Conservation (phyloP, 768 basidiomycete species). For the Suillus clintonianus region DNA sequence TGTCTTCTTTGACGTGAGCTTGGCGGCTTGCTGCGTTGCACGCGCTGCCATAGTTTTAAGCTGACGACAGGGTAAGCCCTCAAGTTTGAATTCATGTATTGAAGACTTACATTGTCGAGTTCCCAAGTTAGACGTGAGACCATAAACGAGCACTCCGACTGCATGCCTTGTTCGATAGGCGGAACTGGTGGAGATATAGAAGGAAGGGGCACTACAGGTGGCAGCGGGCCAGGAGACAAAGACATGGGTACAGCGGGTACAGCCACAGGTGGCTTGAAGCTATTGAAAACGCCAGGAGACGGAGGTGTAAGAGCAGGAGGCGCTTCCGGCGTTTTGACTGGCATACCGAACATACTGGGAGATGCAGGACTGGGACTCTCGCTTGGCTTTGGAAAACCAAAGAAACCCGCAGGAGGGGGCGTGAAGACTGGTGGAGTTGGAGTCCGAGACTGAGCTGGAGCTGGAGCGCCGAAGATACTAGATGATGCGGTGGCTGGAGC, state of each 20-base stretch:
- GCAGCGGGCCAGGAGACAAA: conserved; percentile 2
- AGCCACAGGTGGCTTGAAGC: conserved; percentile 1
- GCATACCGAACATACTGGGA: conserved; percentile 6
- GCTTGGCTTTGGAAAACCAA: background rate
- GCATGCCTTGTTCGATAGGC: conserved; percentile 61
- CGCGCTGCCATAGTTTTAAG: conserved; percentile 42
- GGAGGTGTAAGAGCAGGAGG: conserved; percentile 12
- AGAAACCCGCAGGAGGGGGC: background rate
- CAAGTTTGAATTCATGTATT: background rate
- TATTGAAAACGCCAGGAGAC: conserved; percentile 13
- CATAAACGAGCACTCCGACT: conserved; percentile 59
- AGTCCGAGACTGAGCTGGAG: background rate
- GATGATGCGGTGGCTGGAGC: conserved; percentile 7
- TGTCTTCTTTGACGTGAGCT: conserved; percentile 34
- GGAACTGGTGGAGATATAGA: conserved; percentile 15
- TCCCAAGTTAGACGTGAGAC: conserved; percentile 50
- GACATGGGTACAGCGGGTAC: conserved; percentile 3
- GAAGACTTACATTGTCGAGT: conserved; percentile 55
- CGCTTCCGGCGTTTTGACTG: conserved; percentile 6
- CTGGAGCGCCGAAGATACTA: background rate
- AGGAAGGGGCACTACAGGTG: conserved; percentile 4
- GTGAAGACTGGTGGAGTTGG: background rate
- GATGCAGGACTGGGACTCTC: conserved; percentile 8
- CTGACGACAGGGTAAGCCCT: conserved; percentile 32
- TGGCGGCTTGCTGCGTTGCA: conserved; percentile 36